Evolutionary conservation across 306 rosid species (phyloP).

Genomic region (Cucumis sativus): DNA sequence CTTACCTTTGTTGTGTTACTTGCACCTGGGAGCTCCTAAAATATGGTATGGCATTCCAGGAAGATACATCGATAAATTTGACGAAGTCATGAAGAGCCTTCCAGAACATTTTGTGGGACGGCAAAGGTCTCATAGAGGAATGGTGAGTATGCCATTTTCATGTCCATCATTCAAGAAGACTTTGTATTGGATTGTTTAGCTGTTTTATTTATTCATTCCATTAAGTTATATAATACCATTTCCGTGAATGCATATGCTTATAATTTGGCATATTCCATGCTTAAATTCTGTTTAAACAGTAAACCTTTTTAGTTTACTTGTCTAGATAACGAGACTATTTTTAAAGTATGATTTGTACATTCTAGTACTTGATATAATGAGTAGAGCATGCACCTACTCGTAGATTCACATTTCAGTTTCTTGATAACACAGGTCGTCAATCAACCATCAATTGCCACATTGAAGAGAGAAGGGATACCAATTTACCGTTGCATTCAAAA

Average conservation of each 20-base stretch:
- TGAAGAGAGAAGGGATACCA: slow-evolving; percentile 59
- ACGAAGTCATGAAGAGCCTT: slow-evolving; percentile 32
- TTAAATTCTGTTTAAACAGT: neutral
- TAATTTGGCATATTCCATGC: neutral
- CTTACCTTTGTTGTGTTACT: slow-evolving; percentile 47
- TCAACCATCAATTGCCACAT: slow-evolving; percentile 40
- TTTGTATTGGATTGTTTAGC: neutral
- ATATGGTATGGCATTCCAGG: slow-evolving; percentile 67
- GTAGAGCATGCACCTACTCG: neutral
- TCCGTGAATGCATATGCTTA: neutral
- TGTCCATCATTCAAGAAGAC: slow-evolving; percentile 5
- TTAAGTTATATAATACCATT: neutral
- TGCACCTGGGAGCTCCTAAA: slow-evolving; percentile 75
- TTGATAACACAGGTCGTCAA: slow-evolving; percentile 34
- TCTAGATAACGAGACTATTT: neutral
- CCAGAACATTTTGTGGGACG: slow-evolving; percentile 19
- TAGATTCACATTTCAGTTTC: neutral
- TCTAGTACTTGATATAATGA: neutral
- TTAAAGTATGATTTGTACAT: neutral
- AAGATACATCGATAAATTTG: slow-evolving; percentile 31
- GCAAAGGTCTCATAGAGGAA: slow-evolving; percentile 18
- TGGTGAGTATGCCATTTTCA: slow-evolving; percentile 38
- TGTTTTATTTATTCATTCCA: neutral
- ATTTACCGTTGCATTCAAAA: slow-evolving; percentile 66
- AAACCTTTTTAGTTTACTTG: neutral